Base-by-base conservation (phyloP, 2,329 filamentous ascomycete species). In the Aspergillus novofumigatus region DNA sequence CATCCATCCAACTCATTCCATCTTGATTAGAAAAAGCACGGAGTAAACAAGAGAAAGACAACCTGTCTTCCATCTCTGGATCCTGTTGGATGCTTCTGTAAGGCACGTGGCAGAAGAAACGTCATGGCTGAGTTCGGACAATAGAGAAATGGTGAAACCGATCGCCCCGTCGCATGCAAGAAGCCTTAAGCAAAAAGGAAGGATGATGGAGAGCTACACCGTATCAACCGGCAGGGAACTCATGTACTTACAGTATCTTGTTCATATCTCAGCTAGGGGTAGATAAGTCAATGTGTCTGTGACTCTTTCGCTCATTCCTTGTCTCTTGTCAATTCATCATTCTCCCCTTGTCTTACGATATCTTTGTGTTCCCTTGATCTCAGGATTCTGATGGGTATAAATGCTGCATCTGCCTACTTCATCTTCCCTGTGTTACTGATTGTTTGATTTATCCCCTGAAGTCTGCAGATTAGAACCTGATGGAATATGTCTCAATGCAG, bases 401-500 rank as follows among this genome's bases (percentile, higher is more conserved):
- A 38, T 38, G 32, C 32, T 38, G 14, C 32, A 38, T 38, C 32
- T 17, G 32, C 32, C 32, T 38, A 17, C 32, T 17, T 14, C 14
- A 38, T 17, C 32, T 38, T 38, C 14, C 14, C 32, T 38, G 14
- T 17, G 32, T 38, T 17, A 38, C 32, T 38, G 32, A 38, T 38
- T 17, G 14, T 38, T 35, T 38, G 32, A 35, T 6, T 38, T 38
- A 17, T 17, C 4, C 17, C 17, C 14, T 38, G 32, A 38, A 6
- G 32, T 17, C 14, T 38, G 32, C 32, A 38, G 32, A 17, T 17
- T 45, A 20, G n/a, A 9, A 45, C n/a, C 10, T 21, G 20, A 26
- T 49, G 41, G 52, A 58, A 23, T 48, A 66, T 67, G 64, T 53
- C 65, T 49, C 54, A 52, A 52, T 51, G 56, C 48, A 61, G 57